Evolutionary conservation across 75 land plant genomes (phyloP).

Genomic region (Cryptomeria japonica): DNA sequence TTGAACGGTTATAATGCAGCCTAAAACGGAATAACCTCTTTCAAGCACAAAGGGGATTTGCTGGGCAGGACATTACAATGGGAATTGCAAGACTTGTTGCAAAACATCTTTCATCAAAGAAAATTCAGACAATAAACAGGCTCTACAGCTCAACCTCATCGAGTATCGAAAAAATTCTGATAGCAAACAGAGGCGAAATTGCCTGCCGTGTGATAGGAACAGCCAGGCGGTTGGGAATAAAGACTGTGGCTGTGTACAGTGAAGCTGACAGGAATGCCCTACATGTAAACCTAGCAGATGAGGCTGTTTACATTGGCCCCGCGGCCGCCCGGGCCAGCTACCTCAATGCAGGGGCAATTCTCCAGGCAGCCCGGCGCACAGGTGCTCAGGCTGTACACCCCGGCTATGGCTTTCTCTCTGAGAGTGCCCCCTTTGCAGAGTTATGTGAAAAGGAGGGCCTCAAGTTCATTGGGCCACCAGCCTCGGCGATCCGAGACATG

Average conservation of each 20-base stretch:
- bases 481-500: slow-evolving; percentile 90
- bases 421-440: slow-evolving; percentile 89
- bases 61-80: neutral
- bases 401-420: slow-evolving; percentile 96
- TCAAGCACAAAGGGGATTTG: neutral
- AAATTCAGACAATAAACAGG: neutral
- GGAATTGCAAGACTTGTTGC: slow-evolving; percentile 3
- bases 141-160: neutral
- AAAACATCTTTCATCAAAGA: neutral
- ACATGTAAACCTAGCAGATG: slow-evolving; percentile 84
- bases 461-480: slow-evolving; percentile 89
- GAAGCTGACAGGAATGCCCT: slow-evolving; percentile 78
- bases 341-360: slow-evolving; percentile 61
- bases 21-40: neutral
- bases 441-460: slow-evolving; percentile 73
- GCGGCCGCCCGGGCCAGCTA: slow-evolving; percentile 83
- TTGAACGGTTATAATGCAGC: neutral
- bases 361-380: slow-evolving; percentile 69
- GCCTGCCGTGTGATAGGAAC: slow-evolving; percentile 90
- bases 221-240: slow-evolving; percentile 74
- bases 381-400: slow-evolving; percentile 96
- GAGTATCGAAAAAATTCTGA: slow-evolving; percentile 76
- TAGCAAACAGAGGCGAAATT: slow-evolving; percentile 97
- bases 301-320: slow-evolving; percentile 87
- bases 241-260: slow-evolving; percentile 90